A percentile compares a stretch with the other conserved stretches of the same genome.
phyloP scores from a whole-genome alignment of 2,329 filamentous ascomycete species.

The Fusarium albosuccineum region DNA sequence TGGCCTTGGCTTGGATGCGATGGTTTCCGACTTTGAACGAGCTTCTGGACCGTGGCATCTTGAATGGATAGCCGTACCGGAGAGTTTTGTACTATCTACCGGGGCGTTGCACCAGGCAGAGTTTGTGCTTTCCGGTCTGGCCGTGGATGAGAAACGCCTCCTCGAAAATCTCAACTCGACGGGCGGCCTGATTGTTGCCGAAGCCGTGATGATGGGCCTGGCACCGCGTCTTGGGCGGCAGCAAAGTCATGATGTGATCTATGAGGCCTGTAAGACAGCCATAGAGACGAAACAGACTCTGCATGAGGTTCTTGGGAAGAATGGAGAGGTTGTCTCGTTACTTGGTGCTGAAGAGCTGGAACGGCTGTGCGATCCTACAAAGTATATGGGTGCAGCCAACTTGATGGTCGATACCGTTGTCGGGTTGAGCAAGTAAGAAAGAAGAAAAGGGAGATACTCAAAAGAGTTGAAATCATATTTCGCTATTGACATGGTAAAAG shows the following conservation, averaged over 20 bases:
- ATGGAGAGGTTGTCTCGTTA: neutral
- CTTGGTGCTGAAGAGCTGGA: constrained; percentile 4
- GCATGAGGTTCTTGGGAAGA: constrained; percentile 2
- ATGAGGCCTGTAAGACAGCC: constrained; percentile 59
- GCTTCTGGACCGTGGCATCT: constrained; percentile 71
- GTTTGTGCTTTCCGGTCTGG: constrained; percentile 64
- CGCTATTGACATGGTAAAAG: too few relatives aligned
- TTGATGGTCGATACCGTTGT: neutral
- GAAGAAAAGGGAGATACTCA: too few relatives aligned
- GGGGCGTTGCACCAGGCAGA: constrained; percentile 66
- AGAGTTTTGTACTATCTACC: constrained; percentile 65
- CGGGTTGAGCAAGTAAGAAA: neutral
- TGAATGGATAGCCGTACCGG: constrained; percentile 68
- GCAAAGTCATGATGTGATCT: constrained; percentile 68
- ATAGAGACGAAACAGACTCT: constrained; percentile 23
- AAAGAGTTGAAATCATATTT: too few relatives aligned
- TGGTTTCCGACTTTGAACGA: constrained; percentile 70
- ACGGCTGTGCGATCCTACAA: constrained; percentile 11
- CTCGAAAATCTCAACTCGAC: constrained; percentile 64
- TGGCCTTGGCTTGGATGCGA: constrained; percentile 64
- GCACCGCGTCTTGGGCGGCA: constrained; percentile 65
- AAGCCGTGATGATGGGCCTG: constrained; percentile 72
- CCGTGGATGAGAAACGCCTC: constrained; percentile 64
- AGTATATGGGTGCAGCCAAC: constrained; percentile 17
- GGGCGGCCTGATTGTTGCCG: constrained; percentile 66